Evolutionary conservation across 164 flowering plant species (phyloP), one percentile per base, ranked within the genome.

Genomic region (Annona squamosa): DNA sequence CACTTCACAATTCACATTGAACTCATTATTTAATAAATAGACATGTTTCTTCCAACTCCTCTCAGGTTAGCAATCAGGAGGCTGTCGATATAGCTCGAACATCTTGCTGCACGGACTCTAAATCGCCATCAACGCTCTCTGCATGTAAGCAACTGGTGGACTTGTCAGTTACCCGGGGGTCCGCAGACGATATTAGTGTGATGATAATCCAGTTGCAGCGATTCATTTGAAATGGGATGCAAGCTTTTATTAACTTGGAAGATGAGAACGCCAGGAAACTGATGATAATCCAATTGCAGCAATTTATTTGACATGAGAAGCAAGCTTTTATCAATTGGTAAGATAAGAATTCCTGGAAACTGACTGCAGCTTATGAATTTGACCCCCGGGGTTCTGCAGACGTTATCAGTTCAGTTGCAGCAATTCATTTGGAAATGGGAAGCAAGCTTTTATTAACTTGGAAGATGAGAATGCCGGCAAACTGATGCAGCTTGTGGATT

Each of bases 61-160:
- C 74, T 48, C 90, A 92, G 97, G 94, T 93, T 46, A 78, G 71
- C 46, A 90, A 91, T 77, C 98, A 93, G 75, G 98, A 91, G 73
- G 97, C 98, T 1, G 87, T 93, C 9, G 90, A 93, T 74, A 9
- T 85, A 9, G 89, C 85, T 70, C 85, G 89, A 2, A 77, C 84
- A 41, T 76, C 79, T 0, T 86, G 87, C 0, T 85, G 87, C 46
- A 64, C 78, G 1, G 86, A 72, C 17, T 64, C 65, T 9, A 82
- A 76, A 17, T 83, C 83, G 63, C 82, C 85, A 45, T 78, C 82
- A 4, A 63, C 76, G 19, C 48, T 80, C 44, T 65, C 78, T 43
- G 90, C 92, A 47, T 93, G 98, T 81, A 89, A 85, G 77, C 86
- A 86, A 79, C 95, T 93, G 47, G 88, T 77, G 2, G 88, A 86